phyloP scores from a whole-genome alignment of 176 grass and related monocot species.

The Carex myosuroides region DNA sequence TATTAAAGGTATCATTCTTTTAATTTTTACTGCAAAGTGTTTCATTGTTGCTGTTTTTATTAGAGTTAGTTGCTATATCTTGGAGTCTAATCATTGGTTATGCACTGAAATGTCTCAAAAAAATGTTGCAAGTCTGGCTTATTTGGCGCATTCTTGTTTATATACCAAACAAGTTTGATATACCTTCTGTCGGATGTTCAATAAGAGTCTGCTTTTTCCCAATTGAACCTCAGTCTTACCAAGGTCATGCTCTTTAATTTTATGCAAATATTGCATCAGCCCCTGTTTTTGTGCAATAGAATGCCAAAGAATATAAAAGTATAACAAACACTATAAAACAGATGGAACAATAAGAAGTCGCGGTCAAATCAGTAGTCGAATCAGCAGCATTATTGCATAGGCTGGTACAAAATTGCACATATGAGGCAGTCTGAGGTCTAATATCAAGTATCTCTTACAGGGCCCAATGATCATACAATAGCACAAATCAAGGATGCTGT shows the following conservation, averaged over 20 bases:
- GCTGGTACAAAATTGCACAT: background rate
- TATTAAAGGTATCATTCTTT: constrained; percentile 66
- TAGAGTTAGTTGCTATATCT: background rate
- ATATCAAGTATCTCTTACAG: constrained; percentile 29
- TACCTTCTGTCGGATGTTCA: background rate
- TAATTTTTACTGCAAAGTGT: background rate
- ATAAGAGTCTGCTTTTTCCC: background rate
- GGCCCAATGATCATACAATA: constrained; percentile 97
- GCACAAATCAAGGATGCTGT: constrained; percentile 97
- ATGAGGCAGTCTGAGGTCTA: background rate
- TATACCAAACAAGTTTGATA: background rate
- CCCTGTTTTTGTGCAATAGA: background rate
- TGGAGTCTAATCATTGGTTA: background rate
- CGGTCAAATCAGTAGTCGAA: background rate
- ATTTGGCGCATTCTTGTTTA: background rate
- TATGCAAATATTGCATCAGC: background rate
- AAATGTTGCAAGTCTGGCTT: background rate
- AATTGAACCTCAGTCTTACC: background rate
- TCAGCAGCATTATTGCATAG: background rate
- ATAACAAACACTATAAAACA: background rate
- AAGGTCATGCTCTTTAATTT: background rate
- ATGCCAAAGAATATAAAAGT: background rate
- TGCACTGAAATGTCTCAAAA: background rate
- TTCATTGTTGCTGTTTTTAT: constrained; percentile 10
- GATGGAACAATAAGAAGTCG: background rate